Evolutionary conservation across 495 filamentous ascomycete species (phyloP).

Genomic region (Mytilinidion resinicola): DNA sequence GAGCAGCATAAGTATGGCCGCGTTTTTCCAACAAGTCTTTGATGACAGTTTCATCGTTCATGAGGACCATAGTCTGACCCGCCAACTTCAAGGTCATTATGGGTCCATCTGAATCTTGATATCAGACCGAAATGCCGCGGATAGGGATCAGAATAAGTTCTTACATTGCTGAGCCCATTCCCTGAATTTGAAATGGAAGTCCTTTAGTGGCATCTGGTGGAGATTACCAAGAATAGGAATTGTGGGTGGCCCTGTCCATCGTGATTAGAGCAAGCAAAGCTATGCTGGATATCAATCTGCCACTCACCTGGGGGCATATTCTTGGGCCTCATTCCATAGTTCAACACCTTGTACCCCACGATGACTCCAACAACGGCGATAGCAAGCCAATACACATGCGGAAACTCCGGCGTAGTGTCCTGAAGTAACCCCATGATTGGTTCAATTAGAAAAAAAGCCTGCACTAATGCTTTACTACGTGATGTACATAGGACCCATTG

Average conservation of each 20-base stretch:
- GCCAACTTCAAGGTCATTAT: background rate
- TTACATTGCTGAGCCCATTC: slow-evolving; percentile 1
- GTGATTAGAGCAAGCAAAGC: background rate
- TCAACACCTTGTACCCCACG: background rate
- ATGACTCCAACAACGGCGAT: background rate
- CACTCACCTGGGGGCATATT: slow-evolving; percentile 1
- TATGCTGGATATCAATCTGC: background rate
- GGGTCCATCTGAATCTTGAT: background rate
- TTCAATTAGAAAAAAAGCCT: background rate
- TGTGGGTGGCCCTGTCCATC: background rate
- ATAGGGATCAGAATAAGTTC: no score
- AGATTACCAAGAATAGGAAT: slow-evolving; percentile 1
- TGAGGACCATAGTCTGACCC: background rate
- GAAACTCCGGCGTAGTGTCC: background rate
- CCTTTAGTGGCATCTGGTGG: slow-evolving; percentile 1
- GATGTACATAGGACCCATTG: background rate
- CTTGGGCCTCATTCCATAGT: background rate
- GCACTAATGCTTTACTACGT: background rate
- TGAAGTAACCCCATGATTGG: background rate
- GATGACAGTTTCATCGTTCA: background rate
- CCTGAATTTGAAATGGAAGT: slow-evolving; percentile 4
- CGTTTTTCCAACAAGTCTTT: background rate
- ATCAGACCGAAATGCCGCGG: no score
- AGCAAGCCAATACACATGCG: background rate
- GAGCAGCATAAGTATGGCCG: background rate